Evolutionary conservation across 306 rosid species (phyloP), one percentile per base, ranked within the genome.

Genomic region (Begonia peltatifolia): DNA sequence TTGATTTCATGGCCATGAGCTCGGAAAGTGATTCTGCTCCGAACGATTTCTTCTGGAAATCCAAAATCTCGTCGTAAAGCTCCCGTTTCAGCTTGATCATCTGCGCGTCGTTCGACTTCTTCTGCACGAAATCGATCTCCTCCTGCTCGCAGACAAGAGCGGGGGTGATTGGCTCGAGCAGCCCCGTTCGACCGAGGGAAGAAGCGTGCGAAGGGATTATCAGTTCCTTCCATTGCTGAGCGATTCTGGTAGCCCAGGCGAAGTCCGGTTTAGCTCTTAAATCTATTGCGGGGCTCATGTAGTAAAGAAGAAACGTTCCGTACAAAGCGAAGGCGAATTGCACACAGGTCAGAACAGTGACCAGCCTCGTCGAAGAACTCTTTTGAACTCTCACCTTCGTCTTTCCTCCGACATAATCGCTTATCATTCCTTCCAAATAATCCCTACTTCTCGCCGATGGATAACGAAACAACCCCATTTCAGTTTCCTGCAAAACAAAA

Each of bases 241-340:
- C 96, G 8, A 90, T 71, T 66, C 74, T 61, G 9, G 92, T 69
- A 7, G 6, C 35, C 35, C 35, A 25, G 4, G 35, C 35, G 1
- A 25, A 25, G 35, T 25, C 35, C 6, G 35, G 35, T 25, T 25
- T 25, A 25, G 35, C 35, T 25, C 35, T 3, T 25, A 25, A 25
- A 25, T 25, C 35, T 25, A 25, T 25, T 1, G 35, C 6, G 35
- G 35, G 35, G 6, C 35, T 25, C 35, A 25, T 25, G 35, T 85
- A 90, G 61, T 86, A 90, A 54, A 90, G 70, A 17, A 90, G 58
- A 58, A 90, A 83, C 3, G 99, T 90, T 50, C 92, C 95, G 63
- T 90, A 90, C 10, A 90, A 56, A 30, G 99, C 95, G 51, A 86
- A 90, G 66, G 78, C 75, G 61, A 90, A 79, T 55, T 90, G 99